These are phyloP conservation scores for Multifurca ochricompacta DNA, from an alignment of 768 basidiomycete genomes.

Conservation along the genomic window DNA sequence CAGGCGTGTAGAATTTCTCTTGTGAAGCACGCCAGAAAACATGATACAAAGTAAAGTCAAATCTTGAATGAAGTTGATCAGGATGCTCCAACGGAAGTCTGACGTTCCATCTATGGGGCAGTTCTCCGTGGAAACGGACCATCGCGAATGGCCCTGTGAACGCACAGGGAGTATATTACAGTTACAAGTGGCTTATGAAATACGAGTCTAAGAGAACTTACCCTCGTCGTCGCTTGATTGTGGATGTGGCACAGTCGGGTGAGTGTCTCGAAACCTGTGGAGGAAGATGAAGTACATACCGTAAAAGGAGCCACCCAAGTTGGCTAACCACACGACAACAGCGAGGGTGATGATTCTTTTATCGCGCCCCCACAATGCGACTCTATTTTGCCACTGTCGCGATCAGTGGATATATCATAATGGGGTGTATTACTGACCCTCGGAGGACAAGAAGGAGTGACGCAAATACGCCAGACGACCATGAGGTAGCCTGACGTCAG, in stretches of 20 bases:
- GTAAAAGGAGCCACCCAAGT: constrained; percentile 1
- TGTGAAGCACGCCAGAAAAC: constrained; percentile 14
- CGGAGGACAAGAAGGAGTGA: constrained; percentile 17
- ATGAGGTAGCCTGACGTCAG: constrained; percentile 4
- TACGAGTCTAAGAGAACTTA: background rate
- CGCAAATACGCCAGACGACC: constrained; percentile 4
- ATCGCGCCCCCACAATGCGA: constrained; percentile 13
- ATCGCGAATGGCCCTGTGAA: background rate
- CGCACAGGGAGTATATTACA: background rate
- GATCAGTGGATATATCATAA: background rate
- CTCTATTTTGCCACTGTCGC: background rate
- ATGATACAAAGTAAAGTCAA: constrained; percentile 11
- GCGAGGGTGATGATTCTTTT: background rate
- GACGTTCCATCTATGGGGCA: background rate
- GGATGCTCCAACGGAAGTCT: constrained; percentile 6
- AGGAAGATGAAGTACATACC: background rate
- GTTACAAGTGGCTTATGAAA: no score
- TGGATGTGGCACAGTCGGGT: background rate
- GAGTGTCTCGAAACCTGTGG: background rate
- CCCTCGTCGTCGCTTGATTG: constrained; percentile 1
- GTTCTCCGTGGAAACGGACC: background rate
- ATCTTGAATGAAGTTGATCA: constrained; percentile 11
- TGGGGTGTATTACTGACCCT: background rate
- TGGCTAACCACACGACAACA: background rate
- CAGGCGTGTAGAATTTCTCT: constrained; percentile 8